Evolutionary conservation across 1,284 basidiomycete species (phyloP), one percentile per base, ranked within the genome.

Genomic region (Inonotus obliquus): DNA sequence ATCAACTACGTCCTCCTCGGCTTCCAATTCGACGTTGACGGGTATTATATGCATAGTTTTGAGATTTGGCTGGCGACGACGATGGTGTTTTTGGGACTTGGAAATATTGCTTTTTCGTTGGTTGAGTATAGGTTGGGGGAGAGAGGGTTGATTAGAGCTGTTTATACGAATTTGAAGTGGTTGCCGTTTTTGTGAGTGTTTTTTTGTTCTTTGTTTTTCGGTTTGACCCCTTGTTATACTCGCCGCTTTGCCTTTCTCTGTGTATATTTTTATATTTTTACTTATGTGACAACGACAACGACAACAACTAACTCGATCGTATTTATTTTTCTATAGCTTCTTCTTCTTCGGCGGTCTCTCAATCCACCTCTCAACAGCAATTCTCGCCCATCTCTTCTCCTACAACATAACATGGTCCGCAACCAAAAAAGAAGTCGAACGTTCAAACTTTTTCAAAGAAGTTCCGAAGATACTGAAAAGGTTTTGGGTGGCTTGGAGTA

Each of bases 361-460:
- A 57, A 82, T 91, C 59, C 90, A 91, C 64, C 81, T 94, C 44
- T 79, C 85, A 2, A 79, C 82, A 35, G 89, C 92, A 0, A 76
- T 94, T 25, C 77, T 92, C n/a, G 84, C 90, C 0, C 92, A 95
- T 71, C 64, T 92, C 58, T 85, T 93, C 72, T 90, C 89, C 2
- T 91, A 91, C 74, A 85, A 94, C 73, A 94, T 94, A 77, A 83
- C 80, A 13, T 93, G 89, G 89, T 82, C 81, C 14, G 87, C 87
- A 23, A 90, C 87, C 2, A 86, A 82, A 71, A 91, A 91, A 77
- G 90, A 92, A 70, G 88, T 90, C 58, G 86, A 91, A 72, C 79
- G 84, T 57, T 89, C 86, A 17, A 93, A 93, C 72, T 94, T 94
- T 77, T 94, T 91, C 83, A 83, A 87, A 57, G 92, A 95, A 72